Conservation (phyloP, 169 alveolate species). For the Babesia bovis region DNA sequence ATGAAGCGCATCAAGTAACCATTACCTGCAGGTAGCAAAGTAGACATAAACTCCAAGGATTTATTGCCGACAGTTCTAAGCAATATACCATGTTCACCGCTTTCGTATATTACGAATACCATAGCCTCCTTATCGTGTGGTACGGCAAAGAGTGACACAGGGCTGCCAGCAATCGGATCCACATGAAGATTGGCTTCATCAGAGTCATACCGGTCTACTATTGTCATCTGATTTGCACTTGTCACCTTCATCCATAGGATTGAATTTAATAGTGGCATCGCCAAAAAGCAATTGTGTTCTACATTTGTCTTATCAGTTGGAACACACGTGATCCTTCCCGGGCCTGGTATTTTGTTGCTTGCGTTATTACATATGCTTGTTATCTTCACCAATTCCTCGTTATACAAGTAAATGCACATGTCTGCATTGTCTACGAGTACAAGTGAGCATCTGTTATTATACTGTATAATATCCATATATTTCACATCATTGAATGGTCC, state of each 20-base stretch:
- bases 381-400: neutral
- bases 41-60: neutral
- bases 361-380: neutral
- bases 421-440: slow-evolving; percentile 4
- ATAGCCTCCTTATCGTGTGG: neutral
- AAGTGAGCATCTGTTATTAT: neutral
- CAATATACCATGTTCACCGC: slow-evolving; percentile 33
- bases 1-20: slow-evolving; percentile 9
- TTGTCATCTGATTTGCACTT: neutral
- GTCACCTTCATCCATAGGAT: neutral
- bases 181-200: slow-evolving; percentile 28
- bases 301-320: neutral
- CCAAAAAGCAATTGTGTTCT: slow-evolving; percentile 18
- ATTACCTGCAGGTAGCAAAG: slow-evolving; percentile 3
- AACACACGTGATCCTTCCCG: slow-evolving; percentile 32
- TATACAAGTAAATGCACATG: slow-evolving; percentile 14
- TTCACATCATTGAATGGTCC: neutral
- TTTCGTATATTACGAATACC: slow-evolving; percentile 13
- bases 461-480: slow-evolving; percentile 27
- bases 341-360: neutral
- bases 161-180: slow-evolving; percentile 41
- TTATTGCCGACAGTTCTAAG: neutral
- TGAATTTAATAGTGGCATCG: slow-evolving; percentile 7
- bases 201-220: slow-evolving; percentile 7
- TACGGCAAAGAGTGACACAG: slow-evolving; percentile 15